These are phyloP conservation scores for Talaromyces borbonicus DNA, from an alignment of 495 filamentous ascomycete genomes.

Conservation along the genomic window DNA sequence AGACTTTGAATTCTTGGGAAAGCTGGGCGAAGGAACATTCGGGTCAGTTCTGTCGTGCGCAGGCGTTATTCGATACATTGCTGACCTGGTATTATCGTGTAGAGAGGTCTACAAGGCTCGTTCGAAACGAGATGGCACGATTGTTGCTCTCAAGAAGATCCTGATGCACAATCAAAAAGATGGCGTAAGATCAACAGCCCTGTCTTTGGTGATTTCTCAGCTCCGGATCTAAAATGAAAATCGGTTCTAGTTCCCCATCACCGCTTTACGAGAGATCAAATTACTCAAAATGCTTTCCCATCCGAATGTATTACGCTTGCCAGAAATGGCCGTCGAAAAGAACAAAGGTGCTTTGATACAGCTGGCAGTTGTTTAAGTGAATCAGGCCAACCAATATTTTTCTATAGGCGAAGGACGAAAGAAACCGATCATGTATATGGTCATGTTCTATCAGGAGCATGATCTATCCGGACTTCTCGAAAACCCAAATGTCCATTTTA, in stretches of 20 bases:
- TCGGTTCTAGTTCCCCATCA: conserved; percentile 70
- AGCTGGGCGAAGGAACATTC: conserved; percentile 96
- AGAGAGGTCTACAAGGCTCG: conserved; percentile 89
- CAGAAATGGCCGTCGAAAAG: conserved; percentile 92
- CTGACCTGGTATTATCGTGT: not conserved
- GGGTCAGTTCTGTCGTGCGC: conserved; percentile 46
- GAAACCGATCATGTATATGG: conserved; percentile 92
- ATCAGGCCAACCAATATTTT: not conserved
- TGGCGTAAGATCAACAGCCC: conserved; percentile 46
- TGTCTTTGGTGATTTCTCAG: not conserved
- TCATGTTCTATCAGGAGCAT: conserved; percentile 97
- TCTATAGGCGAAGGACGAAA: conserved; percentile 60
- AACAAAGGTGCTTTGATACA: conserved; percentile 43
- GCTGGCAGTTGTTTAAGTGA: conserved; percentile 7
- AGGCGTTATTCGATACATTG: conserved; percentile 4
- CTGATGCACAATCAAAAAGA: conserved; percentile 95
- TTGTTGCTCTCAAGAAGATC: conserved; percentile 93
- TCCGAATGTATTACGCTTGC: conserved; percentile 73
- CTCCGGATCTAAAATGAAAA: too few relatives aligned
- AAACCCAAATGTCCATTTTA: conserved; percentile 81
- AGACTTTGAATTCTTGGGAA: conserved; percentile 80
- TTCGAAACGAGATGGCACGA: conserved; percentile 57
- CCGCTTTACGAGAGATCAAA: conserved; percentile 96
- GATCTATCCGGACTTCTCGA: conserved; percentile 92
- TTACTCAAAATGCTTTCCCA: conserved; percentile 89